These are phyloP conservation scores for Capsicum chinense DNA, from an alignment of 257 asterid species.

Conservation along the genomic window DNA sequence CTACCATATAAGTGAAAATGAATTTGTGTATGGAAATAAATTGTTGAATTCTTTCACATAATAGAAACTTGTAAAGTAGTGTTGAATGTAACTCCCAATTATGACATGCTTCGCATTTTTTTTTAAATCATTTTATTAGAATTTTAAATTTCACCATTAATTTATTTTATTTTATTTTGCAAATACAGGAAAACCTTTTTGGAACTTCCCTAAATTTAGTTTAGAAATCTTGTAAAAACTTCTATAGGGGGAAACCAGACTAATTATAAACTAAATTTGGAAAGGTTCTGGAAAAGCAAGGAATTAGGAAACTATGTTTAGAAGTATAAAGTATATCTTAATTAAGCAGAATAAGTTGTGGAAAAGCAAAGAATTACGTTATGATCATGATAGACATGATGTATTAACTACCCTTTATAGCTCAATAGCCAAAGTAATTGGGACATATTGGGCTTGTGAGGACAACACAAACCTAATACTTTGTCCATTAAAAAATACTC, in stretches of 20 bases:
- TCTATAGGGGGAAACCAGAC: background rate
- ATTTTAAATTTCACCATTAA: background rate
- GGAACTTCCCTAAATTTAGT: background rate
- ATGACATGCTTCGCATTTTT: background rate
- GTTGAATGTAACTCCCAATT: background rate
- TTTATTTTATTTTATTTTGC: background rate
- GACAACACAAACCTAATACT: background rate
- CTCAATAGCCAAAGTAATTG: background rate
- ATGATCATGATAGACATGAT: slow-evolving; percentile 17
- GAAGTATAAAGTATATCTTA: background rate
- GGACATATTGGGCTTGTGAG: background rate
- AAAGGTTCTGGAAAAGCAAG: background rate
- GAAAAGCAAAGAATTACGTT: background rate
- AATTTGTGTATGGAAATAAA: background rate
- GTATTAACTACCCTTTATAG: background rate
- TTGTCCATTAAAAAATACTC: background rate
- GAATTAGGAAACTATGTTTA: background rate
- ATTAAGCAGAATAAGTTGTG: background rate
- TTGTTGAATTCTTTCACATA: background rate
- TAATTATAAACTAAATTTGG: background rate
- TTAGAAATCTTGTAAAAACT: background rate
- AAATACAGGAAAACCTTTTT: background rate
- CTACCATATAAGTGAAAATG: background rate
- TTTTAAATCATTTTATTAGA: background rate
- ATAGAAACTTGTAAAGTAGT: background rate